phyloP scores from a whole-genome alignment of 352 stramenopile species.

The Phytophthora podocarpi region DNA sequence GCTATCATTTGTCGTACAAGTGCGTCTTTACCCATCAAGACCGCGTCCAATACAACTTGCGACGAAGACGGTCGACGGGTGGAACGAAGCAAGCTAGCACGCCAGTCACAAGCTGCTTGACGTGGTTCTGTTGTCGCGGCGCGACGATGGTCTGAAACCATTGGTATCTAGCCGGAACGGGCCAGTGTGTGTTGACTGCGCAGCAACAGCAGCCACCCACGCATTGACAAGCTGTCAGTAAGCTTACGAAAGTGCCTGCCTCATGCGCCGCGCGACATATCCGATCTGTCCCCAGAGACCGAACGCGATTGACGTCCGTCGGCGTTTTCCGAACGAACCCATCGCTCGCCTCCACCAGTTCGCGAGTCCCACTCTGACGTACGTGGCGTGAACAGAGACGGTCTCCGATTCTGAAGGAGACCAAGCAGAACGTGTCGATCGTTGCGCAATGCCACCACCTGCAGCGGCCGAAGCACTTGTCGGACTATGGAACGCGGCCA shows the following conservation, averaged over 20 bases:
- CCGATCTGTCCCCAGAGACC: constrained; percentile 1
- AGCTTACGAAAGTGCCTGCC: background rate
- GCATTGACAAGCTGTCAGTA: constrained; percentile 8
- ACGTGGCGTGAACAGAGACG: constrained; percentile 21
- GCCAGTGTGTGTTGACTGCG: background rate
- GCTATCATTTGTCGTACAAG: constrained; percentile 26
- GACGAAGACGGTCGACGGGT: constrained; percentile 15
- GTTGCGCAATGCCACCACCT: no score
- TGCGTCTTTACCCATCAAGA: constrained; percentile 16
- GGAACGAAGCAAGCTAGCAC: constrained; percentile 14
- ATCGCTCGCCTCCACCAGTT: constrained; percentile 12
- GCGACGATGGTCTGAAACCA: background rate
- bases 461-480: no score
- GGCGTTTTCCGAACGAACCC: constrained; percentile 9
- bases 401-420: constrained; percentile 29
- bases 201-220: constrained; percentile 1
- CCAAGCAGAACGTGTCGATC: constrained; percentile 10
- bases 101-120: constrained; percentile 11
- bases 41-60: constrained; percentile 6
- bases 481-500: no score
- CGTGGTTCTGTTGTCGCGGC: no score
- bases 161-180: constrained; percentile 3
- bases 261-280: constrained; percentile 1
- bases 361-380: constrained; percentile 20
- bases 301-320: background rate